Evolutionary conservation across 2,329 filamentous ascomycete species (phyloP).

Genomic region (Xylaria polymorpha): DNA sequence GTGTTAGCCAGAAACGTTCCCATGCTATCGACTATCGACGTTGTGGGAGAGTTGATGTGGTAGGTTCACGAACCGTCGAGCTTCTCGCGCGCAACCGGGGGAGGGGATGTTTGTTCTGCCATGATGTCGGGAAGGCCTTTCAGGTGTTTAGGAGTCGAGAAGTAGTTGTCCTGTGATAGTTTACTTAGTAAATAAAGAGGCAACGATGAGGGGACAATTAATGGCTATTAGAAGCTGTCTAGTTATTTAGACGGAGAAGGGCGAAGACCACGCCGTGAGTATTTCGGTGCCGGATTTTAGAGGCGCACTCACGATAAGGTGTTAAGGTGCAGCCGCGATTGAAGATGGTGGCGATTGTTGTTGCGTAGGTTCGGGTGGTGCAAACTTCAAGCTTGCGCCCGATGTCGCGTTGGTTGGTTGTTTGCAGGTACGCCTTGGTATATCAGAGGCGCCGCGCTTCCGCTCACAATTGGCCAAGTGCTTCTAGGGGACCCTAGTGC

Average conservation of each 20-base stretch:
- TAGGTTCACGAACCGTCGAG: constrained; percentile 49
- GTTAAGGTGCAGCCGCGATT: not conserved
- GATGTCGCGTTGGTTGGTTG: constrained; percentile 35
- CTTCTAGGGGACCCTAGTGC: constrained; percentile 3
- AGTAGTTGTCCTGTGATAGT: constrained; percentile 5
- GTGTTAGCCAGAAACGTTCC: constrained; percentile 36
- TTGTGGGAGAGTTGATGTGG: not conserved
- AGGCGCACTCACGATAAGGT: constrained; percentile 17
- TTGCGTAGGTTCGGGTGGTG: constrained; percentile 9
- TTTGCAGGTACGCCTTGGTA: constrained; percentile 25
- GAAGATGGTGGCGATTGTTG: not conserved
- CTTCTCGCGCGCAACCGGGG: constrained; percentile 48
- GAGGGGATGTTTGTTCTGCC: constrained; percentile 48
- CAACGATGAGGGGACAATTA: not conserved
- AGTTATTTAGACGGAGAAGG: not conserved
- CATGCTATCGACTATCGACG: constrained; percentile 3
- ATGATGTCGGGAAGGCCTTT: constrained; percentile 36
- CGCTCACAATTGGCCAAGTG: constrained; percentile 25
- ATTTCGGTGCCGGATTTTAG: not conserved
- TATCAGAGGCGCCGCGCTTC: not conserved
- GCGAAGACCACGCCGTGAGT: not conserved
- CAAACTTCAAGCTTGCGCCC: constrained; percentile 25
- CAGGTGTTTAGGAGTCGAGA: constrained; percentile 7
- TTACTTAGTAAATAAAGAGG: constrained; percentile 12
- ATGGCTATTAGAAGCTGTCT: not conserved